Conservation (phyloP, 345 rosid species). For the Lepidium africanum region DNA sequence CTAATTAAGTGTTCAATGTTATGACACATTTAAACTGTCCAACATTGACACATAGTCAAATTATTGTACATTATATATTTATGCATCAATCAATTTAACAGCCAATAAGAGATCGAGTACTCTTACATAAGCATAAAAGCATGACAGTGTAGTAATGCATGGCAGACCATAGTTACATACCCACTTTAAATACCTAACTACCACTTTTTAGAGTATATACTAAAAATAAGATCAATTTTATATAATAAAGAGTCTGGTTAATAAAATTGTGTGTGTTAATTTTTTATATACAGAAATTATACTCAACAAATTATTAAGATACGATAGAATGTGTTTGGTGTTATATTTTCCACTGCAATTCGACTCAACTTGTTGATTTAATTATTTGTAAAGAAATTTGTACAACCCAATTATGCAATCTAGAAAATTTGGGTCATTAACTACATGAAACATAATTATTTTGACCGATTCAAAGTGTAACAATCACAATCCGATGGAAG, state of each 20-base stretch:
- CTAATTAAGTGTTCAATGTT: no score
- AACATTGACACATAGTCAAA: background rate
- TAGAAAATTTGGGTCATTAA: background rate
- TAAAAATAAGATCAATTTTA: background rate
- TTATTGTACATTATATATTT: background rate
- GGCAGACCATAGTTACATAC: background rate
- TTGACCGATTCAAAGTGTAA: conserved; percentile 21
- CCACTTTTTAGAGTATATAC: background rate
- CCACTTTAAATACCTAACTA: background rate
- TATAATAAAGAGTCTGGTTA: background rate
- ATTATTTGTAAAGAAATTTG: no score
- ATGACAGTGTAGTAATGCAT: background rate
- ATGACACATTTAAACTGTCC: background rate
- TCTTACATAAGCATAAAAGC: background rate
- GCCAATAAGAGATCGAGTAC: background rate
- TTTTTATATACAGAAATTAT: background rate
- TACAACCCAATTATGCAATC: no score
- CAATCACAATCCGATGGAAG: background rate
- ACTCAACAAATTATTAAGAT: background rate
- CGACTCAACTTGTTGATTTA: no score
- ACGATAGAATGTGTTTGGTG: background rate
- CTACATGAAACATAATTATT: background rate
- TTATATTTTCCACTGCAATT: no score
- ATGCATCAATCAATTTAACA: background rate
- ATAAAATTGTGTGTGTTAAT: background rate